These are phyloP conservation scores for Rhodotorula graminis DNA, from an alignment of 768 basidiomycete genomes.

Conservation along the genomic window DNA sequence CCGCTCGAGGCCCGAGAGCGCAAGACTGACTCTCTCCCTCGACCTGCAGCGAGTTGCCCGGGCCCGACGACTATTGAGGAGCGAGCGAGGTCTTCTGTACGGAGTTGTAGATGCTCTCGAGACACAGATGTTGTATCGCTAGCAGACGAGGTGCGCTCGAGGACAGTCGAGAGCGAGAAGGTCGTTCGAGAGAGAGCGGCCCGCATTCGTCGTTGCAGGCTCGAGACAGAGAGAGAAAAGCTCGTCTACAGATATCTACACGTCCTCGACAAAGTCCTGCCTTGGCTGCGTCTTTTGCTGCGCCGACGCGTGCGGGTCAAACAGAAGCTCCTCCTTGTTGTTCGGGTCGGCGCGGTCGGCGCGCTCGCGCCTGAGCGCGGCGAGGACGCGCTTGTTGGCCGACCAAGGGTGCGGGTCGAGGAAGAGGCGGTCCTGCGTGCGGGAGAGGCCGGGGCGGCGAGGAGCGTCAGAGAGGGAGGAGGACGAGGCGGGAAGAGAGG, in stretches of 20 bases:
- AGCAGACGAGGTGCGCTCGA: neutral
- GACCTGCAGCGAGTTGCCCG: neutral
- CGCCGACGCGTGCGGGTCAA: neutral
- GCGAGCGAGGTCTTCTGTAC: too few species aligned
- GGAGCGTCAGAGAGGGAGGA: neutral
- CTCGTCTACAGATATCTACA: neutral
- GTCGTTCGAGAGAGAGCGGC: too few species aligned
- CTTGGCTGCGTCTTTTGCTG: neutral
- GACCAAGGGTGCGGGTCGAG: conserved; percentile 14
- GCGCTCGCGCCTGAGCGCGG: conserved; percentile 14
- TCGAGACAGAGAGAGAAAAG: too few species aligned
- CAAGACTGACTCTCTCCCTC: neutral
- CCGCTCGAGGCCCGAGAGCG: neutral
- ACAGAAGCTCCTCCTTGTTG: conserved; percentile 4
- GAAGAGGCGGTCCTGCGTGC: conserved; percentile 26
- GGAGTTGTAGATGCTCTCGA: neutral
- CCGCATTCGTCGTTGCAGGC: too few species aligned
- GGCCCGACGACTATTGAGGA: neutral
- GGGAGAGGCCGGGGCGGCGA: neutral
- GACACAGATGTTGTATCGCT: neutral
- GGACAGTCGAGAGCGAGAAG: neutral
- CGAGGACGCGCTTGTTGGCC: conserved; percentile 30
- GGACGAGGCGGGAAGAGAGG: neutral
- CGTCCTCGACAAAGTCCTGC: conserved; percentile 23
- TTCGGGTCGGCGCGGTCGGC: conserved; percentile 5